phyloP scores from a whole-genome alignment of 176 grass and related monocot genomes.

The Luzula sylvatica region DNA sequence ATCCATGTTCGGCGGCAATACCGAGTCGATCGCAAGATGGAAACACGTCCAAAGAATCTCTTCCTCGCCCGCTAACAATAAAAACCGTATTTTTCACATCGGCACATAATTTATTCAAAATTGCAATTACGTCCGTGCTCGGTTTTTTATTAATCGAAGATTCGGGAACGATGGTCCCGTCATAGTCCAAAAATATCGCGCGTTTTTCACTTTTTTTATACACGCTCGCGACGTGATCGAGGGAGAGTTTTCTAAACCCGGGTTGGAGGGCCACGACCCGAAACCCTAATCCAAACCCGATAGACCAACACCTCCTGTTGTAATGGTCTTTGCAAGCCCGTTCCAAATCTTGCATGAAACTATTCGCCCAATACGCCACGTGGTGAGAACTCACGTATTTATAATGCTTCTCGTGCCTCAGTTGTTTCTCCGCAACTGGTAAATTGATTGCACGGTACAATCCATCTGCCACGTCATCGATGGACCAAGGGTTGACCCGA shows the following conservation, averaged over 20 bases:
- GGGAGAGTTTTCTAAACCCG: conserved; percentile 56
- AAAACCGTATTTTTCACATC: conserved; percentile 62
- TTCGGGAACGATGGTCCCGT: conserved; percentile 78
- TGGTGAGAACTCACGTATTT: conserved; percentile 57
- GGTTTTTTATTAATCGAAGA: conserved; percentile 48
- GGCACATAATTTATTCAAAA: conserved; percentile 56
- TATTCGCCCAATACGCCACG: conserved; percentile 60
- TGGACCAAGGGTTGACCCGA: conserved; percentile 76
- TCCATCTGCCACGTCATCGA: conserved; percentile 69
- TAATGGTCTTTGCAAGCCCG: conserved; percentile 72
- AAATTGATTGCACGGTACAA: conserved; percentile 42
- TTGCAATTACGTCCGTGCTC: conserved; percentile 44
- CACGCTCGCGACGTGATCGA: conserved; percentile 33
- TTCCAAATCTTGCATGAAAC: conserved; percentile 62
- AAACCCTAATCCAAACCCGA: conserved; percentile 69
- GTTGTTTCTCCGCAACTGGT: conserved; percentile 37
- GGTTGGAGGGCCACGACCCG: conserved; percentile 65
- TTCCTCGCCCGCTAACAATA: conserved; percentile 63
- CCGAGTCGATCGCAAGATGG: conserved; percentile 56
- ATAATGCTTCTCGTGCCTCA: conserved; percentile 72
- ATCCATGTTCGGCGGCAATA: conserved; percentile 84
- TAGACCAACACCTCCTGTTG: conserved; percentile 54
- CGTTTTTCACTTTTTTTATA: conserved; percentile 56
- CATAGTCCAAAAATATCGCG: conserved; percentile 77
- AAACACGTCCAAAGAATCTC: conserved; percentile 41